Percentiles rank a stretch among this genome's conserved stretches.
phyloP scores from a whole-genome alignment of 345 rosid species.

The Arabis alpina region DNA sequence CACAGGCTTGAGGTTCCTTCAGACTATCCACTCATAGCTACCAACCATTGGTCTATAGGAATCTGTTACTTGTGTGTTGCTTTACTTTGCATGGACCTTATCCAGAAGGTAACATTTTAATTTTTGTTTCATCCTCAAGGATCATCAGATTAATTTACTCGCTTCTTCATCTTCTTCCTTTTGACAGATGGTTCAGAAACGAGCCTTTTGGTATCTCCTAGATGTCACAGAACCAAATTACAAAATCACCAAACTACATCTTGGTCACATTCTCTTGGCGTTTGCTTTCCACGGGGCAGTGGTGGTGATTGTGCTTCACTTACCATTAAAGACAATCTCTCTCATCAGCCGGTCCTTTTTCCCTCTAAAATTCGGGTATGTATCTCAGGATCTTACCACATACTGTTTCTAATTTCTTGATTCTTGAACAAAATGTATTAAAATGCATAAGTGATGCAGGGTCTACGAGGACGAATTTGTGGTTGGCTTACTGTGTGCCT shows the following conservation, averaged over 20 bases:
- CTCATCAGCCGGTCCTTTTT: conserved; percentile 23
- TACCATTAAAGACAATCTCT: conserved; percentile 23
- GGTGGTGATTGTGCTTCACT: conserved; percentile 27
- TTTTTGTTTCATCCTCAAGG: neutral
- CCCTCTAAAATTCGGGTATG: conserved; percentile 28
- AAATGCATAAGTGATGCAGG: conserved; percentile 15
- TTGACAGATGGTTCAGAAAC: conserved; percentile 20
- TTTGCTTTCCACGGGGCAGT: conserved; percentile 26
- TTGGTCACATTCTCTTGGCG: conserved; percentile 10
- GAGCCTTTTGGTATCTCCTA: conserved; percentile 30
- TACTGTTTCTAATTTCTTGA: neutral
- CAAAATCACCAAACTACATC: conserved; percentile 17
- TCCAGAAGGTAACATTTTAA: conserved; percentile 30
- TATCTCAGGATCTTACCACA: neutral
- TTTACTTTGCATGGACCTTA: conserved; percentile 1
- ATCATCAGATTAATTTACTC: neutral
- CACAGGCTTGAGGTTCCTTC: conserved; percentile 11
- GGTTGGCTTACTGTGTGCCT: conserved; percentile 19
- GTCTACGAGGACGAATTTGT: neutral
- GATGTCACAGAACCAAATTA: conserved; percentile 31
- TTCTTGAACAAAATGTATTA: conserved; percentile 4
- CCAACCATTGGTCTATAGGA: conserved; percentile 15
- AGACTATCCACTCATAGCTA: neutral
- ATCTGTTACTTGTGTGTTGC: neutral
- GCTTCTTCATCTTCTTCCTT: neutral